Conservation (phyloP, 768 basidiomycete genomes). For the Boletus huronensis region DNA sequence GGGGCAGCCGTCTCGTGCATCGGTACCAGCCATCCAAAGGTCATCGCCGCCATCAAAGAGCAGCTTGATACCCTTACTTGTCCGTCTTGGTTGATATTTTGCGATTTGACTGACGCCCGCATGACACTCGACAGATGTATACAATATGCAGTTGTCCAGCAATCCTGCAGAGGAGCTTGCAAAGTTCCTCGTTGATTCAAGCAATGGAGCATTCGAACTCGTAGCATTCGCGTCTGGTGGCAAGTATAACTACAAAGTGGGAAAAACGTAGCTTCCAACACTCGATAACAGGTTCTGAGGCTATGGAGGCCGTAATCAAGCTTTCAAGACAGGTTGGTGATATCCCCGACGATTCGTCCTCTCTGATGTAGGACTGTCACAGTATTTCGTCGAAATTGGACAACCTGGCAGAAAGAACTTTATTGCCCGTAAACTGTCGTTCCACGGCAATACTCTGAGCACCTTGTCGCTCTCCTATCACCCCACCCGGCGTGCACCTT, state of each 20-base stretch:
- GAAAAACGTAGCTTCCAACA: background rate
- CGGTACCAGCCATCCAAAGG: slow-evolving; percentile 69
- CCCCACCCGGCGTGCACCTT: slow-evolving; percentile 64
- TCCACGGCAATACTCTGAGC: slow-evolving; percentile 79
- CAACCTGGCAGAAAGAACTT: slow-evolving; percentile 73
- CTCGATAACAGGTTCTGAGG: slow-evolving; percentile 65
- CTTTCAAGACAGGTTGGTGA: slow-evolving; percentile 65
- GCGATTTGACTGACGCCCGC: background rate
- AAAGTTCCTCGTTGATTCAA: slow-evolving; percentile 54
- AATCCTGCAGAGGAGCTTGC: slow-evolving; percentile 81
- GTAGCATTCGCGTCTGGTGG: slow-evolving; percentile 78
- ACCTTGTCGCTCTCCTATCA: slow-evolving; percentile 69
- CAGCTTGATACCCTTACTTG: slow-evolving; percentile 78
- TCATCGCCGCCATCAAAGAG: slow-evolving; percentile 71
- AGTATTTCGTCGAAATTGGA: slow-evolving; percentile 71
- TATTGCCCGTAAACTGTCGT: slow-evolving; percentile 75
- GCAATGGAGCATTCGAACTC: slow-evolving; percentile 71
- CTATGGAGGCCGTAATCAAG: slow-evolving; percentile 86
- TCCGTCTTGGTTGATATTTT: slow-evolving; percentile 33
- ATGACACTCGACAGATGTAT: slow-evolving; percentile 57
- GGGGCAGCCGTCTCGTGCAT: slow-evolving; percentile 83
- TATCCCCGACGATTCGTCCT: background rate
- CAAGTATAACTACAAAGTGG: slow-evolving; percentile 21
- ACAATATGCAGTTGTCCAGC: slow-evolving; percentile 81
- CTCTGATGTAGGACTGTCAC: slow-evolving; percentile 11